Evolutionary conservation across 306 rosid species (phyloP).

Genomic region (Gastrolobium bilobum): DNA sequence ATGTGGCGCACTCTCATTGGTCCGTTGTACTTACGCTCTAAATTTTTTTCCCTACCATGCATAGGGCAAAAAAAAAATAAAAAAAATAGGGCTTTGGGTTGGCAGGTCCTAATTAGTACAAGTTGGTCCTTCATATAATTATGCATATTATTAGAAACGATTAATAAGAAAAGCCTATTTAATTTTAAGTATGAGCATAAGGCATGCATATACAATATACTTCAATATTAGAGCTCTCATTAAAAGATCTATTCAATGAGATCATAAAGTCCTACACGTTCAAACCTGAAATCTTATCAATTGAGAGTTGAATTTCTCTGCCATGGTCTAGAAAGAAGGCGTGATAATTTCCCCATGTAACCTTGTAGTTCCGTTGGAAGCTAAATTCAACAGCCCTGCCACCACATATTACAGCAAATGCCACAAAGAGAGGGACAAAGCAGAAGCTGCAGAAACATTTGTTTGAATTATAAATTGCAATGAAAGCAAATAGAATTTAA

Average conservation of each 20-base stretch:
- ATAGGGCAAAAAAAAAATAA: too few species aligned
- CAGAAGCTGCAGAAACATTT: constrained; percentile 40
- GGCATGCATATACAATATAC: neutral
- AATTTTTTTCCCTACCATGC: too few species aligned
- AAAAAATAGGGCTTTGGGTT: too few species aligned
- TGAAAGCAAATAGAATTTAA: neutral
- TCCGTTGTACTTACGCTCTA: too few species aligned
- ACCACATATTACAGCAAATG: neutral
- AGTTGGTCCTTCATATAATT: neutral
- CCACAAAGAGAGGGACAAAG: constrained; percentile 23
- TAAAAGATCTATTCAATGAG: neutral
- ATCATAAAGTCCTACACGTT: neutral
- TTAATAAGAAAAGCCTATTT: neutral
- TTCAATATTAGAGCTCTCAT: neutral
- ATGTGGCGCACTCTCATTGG: too few species aligned
- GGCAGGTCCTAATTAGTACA: too few species aligned
- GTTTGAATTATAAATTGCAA: neutral
- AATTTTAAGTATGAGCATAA: neutral
- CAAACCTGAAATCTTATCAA: constrained; percentile 51
- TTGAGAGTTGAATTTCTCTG: constrained; percentile 47
- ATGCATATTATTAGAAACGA: neutral
- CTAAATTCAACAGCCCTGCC: constrained; percentile 33
- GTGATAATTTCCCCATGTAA: constrained; percentile 46
- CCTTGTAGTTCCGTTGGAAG: constrained; percentile 51
- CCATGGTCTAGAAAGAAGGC: constrained; percentile 40